Evolutionary conservation across 2,329 filamentous ascomycete genomes (phyloP).

Genomic region (Lasiodiplodia sp.): DNA sequence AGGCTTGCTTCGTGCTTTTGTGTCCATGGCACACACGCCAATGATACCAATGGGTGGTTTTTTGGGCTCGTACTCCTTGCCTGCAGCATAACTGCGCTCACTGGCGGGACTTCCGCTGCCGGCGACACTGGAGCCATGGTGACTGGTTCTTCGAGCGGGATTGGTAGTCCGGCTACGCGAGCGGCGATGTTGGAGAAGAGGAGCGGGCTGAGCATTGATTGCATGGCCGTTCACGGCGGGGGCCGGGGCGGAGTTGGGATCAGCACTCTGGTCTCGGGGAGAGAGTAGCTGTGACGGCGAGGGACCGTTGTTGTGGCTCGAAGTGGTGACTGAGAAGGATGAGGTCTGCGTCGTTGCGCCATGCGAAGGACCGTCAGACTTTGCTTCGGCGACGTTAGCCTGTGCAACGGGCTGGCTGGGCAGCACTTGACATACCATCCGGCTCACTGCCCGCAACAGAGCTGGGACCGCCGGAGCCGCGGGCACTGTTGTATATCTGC

Average conservation of each 20-base stretch:
- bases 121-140: constrained; percentile 29
- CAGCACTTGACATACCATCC: constrained; percentile 45
- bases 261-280: constrained; percentile 39
- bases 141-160: constrained; percentile 65
- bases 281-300: constrained; percentile 49
- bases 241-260: constrained; percentile 19
- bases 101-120: constrained; percentile 86
- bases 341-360: constrained; percentile 54
- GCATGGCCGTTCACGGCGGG: constrained; percentile 13
- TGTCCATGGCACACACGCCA: constrained; percentile 92
- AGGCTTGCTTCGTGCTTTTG: constrained; percentile 95
- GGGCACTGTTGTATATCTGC: constrained; percentile 59
- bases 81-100: constrained; percentile 72
- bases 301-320: constrained; percentile 51
- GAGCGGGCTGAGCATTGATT: constrained; percentile 1
- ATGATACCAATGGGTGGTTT: constrained; percentile 69
- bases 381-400: constrained; percentile 36
- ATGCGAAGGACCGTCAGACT: constrained; percentile 38
- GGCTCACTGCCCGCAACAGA: constrained; percentile 55
- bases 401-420: background rate
- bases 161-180: constrained; percentile 57
- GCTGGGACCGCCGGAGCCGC: constrained; percentile 58
- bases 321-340: constrained; percentile 53
- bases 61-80: constrained; percentile 55
- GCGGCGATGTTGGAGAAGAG: constrained; percentile 31